Evolutionary conservation across 2,329 filamentous ascomycete genomes (phyloP), one percentile per base, ranked within the genome.

Genomic region (Emmonsia crescens): DNA sequence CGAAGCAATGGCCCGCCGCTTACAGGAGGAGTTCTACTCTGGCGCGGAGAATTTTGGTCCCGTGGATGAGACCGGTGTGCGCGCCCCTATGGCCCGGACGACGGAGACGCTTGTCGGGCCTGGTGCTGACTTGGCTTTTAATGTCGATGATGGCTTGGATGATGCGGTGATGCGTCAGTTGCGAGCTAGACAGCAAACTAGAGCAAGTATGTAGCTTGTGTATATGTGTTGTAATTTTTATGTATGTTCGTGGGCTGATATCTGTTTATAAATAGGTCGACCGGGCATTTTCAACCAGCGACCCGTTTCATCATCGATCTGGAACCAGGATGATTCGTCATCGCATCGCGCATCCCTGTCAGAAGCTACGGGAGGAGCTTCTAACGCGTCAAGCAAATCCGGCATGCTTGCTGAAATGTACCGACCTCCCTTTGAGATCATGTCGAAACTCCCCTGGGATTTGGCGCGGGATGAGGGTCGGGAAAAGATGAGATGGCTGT

Each of bases 11-110:
- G 94, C 94, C 6, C 85, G 92, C 73, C 85, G 89, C 62, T 75
- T 99, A 63, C 94, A 99, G 73, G 89, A 99, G 70, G 91, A 99
- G 75, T 83, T 96, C 71, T 97, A 96, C 69, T 82, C 83, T 59
- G 82, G 75, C 46, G 78, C 76, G 16, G 77, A 76, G 46, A 77
- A 77, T 64, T 69, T 72, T 57, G 72, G 73, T 27, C 76, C 73
- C 8, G 74, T 73, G 29, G 77, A 77, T 63, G 71, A 78, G 44
- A 86, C 86, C 67, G 87, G 81, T 54, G 87, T 99, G 60, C 83
- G 94, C 70, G 94, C 94, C 56, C 94, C 94, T 9, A 95, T 99
- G 75, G 90, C 88, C 54, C 84, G 91, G 68, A 96, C 89, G 33
- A 95, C 90, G 14, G 94, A 99, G 77, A 96, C 91, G 0, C 82